phyloP scores from a whole-genome alignment of 306 rosid genomes.

The Vigna radiata region DNA sequence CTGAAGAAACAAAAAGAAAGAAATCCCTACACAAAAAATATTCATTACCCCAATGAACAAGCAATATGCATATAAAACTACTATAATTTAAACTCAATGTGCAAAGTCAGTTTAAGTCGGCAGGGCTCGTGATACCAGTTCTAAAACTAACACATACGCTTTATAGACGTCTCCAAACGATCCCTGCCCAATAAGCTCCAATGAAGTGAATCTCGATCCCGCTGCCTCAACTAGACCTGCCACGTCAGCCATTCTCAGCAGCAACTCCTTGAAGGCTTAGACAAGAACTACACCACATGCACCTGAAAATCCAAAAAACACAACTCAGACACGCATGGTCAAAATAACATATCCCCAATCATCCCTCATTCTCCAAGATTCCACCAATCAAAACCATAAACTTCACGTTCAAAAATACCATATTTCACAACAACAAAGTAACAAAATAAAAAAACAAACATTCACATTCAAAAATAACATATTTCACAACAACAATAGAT shows the following conservation, averaged over 20 bases:
- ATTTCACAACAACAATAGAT: constrained; percentile 39
- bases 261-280: constrained; percentile 49
- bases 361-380: constrained; percentile 43
- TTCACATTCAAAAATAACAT: constrained; percentile 45
- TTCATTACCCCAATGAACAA: constrained; percentile 19
- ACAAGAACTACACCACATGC: constrained; percentile 35
- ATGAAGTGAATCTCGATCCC: constrained; percentile 80
- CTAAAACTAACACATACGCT: constrained; percentile 65
- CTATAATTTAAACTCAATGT: constrained; percentile 4
- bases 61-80: constrained; percentile 36
- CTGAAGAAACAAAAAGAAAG: constrained; percentile 32
- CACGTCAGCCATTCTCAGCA: constrained; percentile 72
- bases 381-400: constrained; percentile 41
- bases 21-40: constrained; percentile 14
- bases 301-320: constrained; percentile 48
- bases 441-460: constrained; percentile 29
- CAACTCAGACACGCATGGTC: constrained; percentile 20
- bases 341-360: constrained; percentile 44
- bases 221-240: constrained; percentile 80
- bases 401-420: constrained; percentile 44
- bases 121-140: constrained; percentile 3
- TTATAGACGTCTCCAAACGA: constrained; percentile 97
- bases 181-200: constrained; percentile 96
- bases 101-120: constrained; percentile 25
- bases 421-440: constrained; percentile 47